Percentiles rank a stretch among this genome's conserved stretches.
phyloP scores from a whole-genome alignment of 2,329 filamentous ascomycete species.

The Sphaceloma murrayae region DNA sequence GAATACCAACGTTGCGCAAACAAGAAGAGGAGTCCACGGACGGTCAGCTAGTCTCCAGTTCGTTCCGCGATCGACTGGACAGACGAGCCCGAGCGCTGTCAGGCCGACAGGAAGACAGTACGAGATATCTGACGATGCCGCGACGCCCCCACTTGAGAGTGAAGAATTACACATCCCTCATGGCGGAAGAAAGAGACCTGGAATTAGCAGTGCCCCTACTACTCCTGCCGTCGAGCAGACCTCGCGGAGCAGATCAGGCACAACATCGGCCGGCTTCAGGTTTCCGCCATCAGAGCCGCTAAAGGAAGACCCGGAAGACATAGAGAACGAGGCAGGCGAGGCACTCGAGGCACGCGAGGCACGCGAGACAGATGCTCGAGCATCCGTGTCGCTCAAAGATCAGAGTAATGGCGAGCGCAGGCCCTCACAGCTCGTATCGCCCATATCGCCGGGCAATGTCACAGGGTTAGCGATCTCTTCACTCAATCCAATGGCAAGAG shows the following conservation, averaged over 20 bases:
- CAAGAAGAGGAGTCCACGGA: slow-evolving; percentile 54
- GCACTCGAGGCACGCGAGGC: too few species aligned
- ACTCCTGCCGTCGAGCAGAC: slow-evolving; percentile 17
- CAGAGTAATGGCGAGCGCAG: neutral
- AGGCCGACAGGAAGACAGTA: slow-evolving; percentile 27
- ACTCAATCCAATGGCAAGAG: slow-evolving; percentile 50
- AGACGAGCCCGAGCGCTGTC: neutral
- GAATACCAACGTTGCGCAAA: slow-evolving; percentile 17
- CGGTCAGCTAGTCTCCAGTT: slow-evolving; percentile 78
- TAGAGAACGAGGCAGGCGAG: neutral
- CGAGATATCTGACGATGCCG: slow-evolving; percentile 35
- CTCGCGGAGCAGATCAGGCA: slow-evolving; percentile 5
- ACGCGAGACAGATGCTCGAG: too few species aligned
- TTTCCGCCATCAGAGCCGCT: neutral
- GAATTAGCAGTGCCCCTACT: slow-evolving; percentile 19
- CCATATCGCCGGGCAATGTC: slow-evolving; percentile 3
- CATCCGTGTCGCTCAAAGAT: neutral
- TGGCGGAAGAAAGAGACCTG: slow-evolving; percentile 25
- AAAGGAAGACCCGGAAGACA: neutral
- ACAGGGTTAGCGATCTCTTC: neutral
- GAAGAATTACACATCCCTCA: slow-evolving; percentile 23
- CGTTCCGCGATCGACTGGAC: slow-evolving; percentile 26
- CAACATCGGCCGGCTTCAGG: slow-evolving; percentile 8
- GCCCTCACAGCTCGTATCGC: slow-evolving; percentile 1
- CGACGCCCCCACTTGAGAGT: slow-evolving; percentile 27